Percentiles rank a stretch among this genome's conserved stretches.
phyloP scores from a whole-genome alignment of 805 yeast genomes.

The Metschnikowia lachancei region DNA sequence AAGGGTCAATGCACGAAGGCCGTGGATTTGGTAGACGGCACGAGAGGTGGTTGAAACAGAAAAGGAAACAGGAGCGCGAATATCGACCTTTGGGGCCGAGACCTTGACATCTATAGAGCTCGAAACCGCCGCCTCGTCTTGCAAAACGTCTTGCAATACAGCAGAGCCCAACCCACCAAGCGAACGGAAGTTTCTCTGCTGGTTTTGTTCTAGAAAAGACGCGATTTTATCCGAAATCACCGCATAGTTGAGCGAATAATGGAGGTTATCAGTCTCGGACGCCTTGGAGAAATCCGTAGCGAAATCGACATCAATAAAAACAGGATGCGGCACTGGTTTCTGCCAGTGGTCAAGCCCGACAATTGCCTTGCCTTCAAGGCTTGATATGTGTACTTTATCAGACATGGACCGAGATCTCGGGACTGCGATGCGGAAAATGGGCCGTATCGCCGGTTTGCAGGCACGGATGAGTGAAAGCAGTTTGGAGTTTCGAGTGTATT shows the following conservation, averaged over 20 bases:
- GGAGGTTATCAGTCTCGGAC: slow-evolving; percentile 77
- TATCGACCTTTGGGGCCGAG: slow-evolving; percentile 52
- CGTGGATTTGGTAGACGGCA: slow-evolving; percentile 41
- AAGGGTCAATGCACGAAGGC: slow-evolving; percentile 63
- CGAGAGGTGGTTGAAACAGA: slow-evolving; percentile 9
- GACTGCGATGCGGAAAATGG: slow-evolving; percentile 5
- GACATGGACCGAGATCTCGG: slow-evolving; percentile 17
- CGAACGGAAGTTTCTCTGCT: slow-evolving; percentile 41
- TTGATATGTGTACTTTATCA: slow-evolving; percentile 49
- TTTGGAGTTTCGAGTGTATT: slow-evolving; percentile 1
- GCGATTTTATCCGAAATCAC: slow-evolving; percentile 68
- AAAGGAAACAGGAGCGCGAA: slow-evolving; percentile 43
- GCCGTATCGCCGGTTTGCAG: slow-evolving; percentile 13
- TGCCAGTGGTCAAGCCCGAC: slow-evolving; percentile 78
- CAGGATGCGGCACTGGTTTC: slow-evolving; percentile 63
- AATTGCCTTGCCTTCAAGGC: slow-evolving; percentile 58
- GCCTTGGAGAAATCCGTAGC: slow-evolving; percentile 69
- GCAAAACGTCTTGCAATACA: slow-evolving; percentile 40
- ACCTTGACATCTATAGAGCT: slow-evolving; percentile 39
- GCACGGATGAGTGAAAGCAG: slow-evolving; percentile 13
- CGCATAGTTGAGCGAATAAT: slow-evolving; percentile 84
- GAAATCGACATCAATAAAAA: slow-evolving; percentile 56
- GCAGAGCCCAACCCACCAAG: slow-evolving; percentile 47
- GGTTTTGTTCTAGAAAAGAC: slow-evolving; percentile 45
- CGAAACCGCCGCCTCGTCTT: slow-evolving; percentile 46